Base-by-base conservation (phyloP, 2,329 filamentous ascomycete species). In the Pseudofabraea citricarpa region DNA sequence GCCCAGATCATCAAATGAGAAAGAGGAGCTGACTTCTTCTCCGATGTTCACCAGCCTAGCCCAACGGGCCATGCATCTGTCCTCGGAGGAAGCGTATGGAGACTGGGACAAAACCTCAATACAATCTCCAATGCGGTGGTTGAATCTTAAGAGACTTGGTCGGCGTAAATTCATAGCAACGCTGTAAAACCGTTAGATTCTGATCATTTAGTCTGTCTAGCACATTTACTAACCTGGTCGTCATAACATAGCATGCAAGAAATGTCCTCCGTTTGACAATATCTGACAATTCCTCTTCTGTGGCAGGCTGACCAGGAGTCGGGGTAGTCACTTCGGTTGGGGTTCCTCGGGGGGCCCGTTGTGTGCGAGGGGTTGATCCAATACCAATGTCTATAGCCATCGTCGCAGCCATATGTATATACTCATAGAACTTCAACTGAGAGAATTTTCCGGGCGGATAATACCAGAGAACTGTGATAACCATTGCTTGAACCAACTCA, bases 21-120 rank as follows among this genome's bases (percentile, higher is more conserved):
- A 77, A 12, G 73, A 66, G 3, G 69, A 61, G 1, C 68, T 70
- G 16, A 77, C 70, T 44, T 76, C 71, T 47, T 79, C 75, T n/a
- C 68, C 71, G 43, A 79, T 68, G 38, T 63, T 62, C 19, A 65
- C 55, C 5, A 71, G 44, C 22, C 56, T 59, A 2, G 61, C 58
- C 64, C 64, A 68, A n/a, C 59, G 58, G 4, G 63, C 59, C 7
- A 71, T 51, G 5, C 49, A 48, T 10, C 50, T 56, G 45, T 71
- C 67, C 13, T 56, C 53, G 5, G 59, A 46, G 1, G 56, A 45
- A 8, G 61, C 55, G 21, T 62, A 51, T 4, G 60, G 55, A 20
- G 59, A 58, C 8, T 45, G 59, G 31, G 62, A 62, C 16, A 72
- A 45, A 16, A 58, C 58, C 4, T 66, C 61, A 12, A 69, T 45